Conservation (phyloP, 306 rosid genomes). For the Ceratonia siliqua region DNA sequence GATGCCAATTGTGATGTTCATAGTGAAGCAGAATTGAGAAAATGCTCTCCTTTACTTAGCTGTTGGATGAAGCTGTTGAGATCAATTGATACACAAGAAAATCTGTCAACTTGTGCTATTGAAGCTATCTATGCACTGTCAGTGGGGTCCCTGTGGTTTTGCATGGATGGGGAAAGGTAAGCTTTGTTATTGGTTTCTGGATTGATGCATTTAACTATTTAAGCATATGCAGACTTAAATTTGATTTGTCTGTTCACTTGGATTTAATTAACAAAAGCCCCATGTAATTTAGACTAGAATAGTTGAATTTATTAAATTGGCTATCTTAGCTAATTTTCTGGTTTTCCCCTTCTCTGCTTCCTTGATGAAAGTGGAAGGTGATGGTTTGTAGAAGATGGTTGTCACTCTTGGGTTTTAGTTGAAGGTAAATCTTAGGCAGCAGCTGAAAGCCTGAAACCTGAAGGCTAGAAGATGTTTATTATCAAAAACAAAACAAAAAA, state of each 20-base stretch:
- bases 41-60: slow-evolving; percentile 70
- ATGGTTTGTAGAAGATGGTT: neutral
- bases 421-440: neutral
- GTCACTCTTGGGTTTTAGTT: neutral
- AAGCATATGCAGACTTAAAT: slow-evolving; percentile 9
- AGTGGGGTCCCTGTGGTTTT: slow-evolving; percentile 69
- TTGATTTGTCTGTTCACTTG: neutral
- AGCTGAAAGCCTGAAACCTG: slow-evolving; percentile 25
- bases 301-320: slow-evolving; percentile 1
- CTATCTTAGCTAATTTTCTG: neutral
- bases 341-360: neutral
- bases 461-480: neutral
- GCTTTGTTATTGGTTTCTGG: slow-evolving; percentile 31
- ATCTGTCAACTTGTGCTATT: slow-evolving; percentile 52
- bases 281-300: neutral
- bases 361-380: neutral
- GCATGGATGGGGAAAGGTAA: slow-evolving; percentile 75
- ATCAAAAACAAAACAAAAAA: neutral
- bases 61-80: slow-evolving; percentile 72
- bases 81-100: slow-evolving; percentile 60
- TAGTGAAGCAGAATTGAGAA: slow-evolving; percentile 66
- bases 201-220: slow-evolving; percentile 20
- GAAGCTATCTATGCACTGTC: slow-evolving; percentile 68
- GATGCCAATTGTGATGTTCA: slow-evolving; percentile 43
- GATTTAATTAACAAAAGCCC: slow-evolving; percentile 1